These are phyloP conservation scores for Blastocystis sp. DNA, from an alignment of 352 stramenopile genomes.

Conservation along the genomic window DNA sequence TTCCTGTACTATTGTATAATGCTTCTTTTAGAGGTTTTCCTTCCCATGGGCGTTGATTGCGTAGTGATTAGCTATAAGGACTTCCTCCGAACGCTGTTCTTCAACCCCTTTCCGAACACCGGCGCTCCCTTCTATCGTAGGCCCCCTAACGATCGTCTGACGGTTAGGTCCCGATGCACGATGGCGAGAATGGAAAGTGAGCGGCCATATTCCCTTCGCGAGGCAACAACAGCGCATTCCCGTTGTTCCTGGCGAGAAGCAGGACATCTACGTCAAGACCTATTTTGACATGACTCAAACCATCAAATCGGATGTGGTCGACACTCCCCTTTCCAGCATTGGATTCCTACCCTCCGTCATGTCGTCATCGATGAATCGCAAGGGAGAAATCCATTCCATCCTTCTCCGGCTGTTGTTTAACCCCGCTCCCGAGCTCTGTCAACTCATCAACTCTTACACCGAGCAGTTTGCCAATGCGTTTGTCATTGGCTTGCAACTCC, in stretches of 20 bases:
- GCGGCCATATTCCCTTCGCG: background rate
- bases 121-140: background rate
- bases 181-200: background rate
- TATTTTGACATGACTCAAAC: too few species aligned
- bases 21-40: slow-evolving; percentile 5
- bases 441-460: slow-evolving; percentile 40
- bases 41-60: background rate
- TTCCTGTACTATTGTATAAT: slow-evolving; percentile 6
- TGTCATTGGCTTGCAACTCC: slow-evolving; percentile 43
- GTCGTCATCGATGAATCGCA: background rate
- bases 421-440: background rate
- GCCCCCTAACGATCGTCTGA: too few species aligned
- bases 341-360: slow-evolving; percentile 22
- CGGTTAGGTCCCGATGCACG: background rate
- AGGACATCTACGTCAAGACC: background rate
- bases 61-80: slow-evolving; percentile 18
- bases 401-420: slow-evolving; percentile 4
- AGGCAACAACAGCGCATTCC: background rate
- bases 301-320: too few species aligned
- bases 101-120: background rate
- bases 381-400: slow-evolving; percentile 1
- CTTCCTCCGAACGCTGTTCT: slow-evolving; percentile 33
- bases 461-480: background rate
- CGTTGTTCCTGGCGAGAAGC: slow-evolving; percentile 4
- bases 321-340: too few species aligned